Evolutionary conservation across 345 rosid genomes (phyloP), one percentile per base, ranked within the genome.

Genomic region (Pugionium dolabratum): DNA sequence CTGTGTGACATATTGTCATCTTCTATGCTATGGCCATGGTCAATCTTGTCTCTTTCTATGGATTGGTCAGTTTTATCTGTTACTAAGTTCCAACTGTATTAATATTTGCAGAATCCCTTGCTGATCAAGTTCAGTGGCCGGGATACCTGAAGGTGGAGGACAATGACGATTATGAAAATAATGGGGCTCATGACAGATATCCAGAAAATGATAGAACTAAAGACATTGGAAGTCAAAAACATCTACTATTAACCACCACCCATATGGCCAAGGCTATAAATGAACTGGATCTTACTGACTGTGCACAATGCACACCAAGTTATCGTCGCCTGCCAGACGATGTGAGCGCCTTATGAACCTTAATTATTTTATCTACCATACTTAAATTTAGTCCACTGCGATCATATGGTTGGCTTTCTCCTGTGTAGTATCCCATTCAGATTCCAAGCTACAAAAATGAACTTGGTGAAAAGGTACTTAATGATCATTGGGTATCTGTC

Each of bases 401-500:
- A 46, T 60, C 68, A 46, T 46, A 52, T 41, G 32, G 29, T 53
- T 61, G 63, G 40, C 51, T 36, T 74, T 76, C 33, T 74, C 44
- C 8, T 70, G 52, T 80, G 77, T 88, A 95, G 99, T 91, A 95
- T 78, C 87, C 80, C 37, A 83, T 86, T 74, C 96, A 93, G 64
- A 70, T 74, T 10, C 95, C 84, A 69, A 91, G 97, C 79, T 87
- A 91, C 76, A 85, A 90, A 80, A 85, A 95, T 37, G 76, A 70
- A 51, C 85, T 87, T 70, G 99, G 93, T 69, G 81, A 78, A 66
- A 78, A 82, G 78, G 96, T 95, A 50, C 84, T 95, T 72, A 95
- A 95, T 79, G 96, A 91, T 76, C 84, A 86, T 80, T 95, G 97
- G 99, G 97, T 91, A 54, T 91, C 99, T 73, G 96, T 91, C 47